Conservation (phyloP, 495 filamentous ascomycete genomes). For the Annulohypoxylon stygium region DNA sequence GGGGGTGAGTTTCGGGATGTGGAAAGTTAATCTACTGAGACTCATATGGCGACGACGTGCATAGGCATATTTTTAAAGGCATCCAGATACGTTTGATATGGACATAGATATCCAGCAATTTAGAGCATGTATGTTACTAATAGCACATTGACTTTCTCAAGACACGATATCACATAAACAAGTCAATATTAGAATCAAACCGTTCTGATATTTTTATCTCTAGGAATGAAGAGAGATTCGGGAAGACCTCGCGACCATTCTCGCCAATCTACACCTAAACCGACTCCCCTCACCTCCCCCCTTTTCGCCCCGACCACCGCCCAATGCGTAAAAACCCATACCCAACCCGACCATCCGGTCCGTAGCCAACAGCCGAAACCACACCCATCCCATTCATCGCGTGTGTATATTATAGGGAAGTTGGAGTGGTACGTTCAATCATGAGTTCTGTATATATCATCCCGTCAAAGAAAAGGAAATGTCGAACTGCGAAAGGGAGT, state of each 20-base stretch:
- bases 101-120: not conserved
- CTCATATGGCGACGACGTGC: no score
- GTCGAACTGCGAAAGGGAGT: not conserved
- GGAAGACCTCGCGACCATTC: slow-evolving; percentile 28
- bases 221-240: slow-evolving; percentile 3
- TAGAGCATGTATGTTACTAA: not conserved
- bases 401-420: not conserved
- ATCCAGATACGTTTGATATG: no score
- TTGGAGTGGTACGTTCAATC: slow-evolving; percentile 16
- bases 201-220: not conserved
- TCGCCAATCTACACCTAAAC: slow-evolving; percentile 24
- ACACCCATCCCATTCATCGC: not conserved
- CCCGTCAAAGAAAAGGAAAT: not conserved
- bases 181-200: not conserved
- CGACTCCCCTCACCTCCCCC: slow-evolving; percentile 6
- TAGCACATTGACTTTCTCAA: not conserved
- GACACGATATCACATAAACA: not conserved
- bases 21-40: slow-evolving; percentile 14
- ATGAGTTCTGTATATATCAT: slow-evolving; percentile 3
- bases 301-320: not conserved
- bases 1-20: slow-evolving; percentile 32
- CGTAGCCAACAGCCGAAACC: slow-evolving; percentile 4
- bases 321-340: slow-evolving; percentile 10
- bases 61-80: no score
- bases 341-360: slow-evolving; percentile 8